These are phyloP conservation scores for Solanum corneliomulleri DNA, from an alignment of 257 asterid genomes.

Conservation along the genomic window DNA sequence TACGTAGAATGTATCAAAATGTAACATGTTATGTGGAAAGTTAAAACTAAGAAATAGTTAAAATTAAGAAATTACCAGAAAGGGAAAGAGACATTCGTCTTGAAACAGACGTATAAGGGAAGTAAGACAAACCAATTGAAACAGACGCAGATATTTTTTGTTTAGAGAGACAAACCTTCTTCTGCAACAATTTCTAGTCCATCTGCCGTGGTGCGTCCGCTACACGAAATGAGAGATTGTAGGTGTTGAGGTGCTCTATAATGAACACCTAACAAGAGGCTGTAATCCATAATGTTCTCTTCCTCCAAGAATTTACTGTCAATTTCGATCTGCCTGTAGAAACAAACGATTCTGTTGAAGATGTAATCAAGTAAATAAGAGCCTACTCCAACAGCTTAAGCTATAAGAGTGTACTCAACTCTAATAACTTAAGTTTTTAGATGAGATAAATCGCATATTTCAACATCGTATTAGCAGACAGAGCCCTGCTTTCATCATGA, in stretches of 20 bases:
- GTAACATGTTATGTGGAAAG: background rate
- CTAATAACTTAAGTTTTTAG: background rate
- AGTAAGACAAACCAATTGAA: background rate
- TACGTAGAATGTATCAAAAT: background rate
- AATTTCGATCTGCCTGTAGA: slow-evolving; percentile 80
- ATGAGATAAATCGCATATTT: background rate
- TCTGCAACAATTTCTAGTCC: slow-evolving; percentile 81
- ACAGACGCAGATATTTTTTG: background rate
- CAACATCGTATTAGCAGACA: background rate
- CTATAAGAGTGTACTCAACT: background rate
- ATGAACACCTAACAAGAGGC: slow-evolving; percentile 89
- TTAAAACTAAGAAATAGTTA: background rate
- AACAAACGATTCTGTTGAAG: background rate
- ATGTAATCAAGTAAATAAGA: background rate
- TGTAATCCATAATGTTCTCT: slow-evolving; percentile 95
- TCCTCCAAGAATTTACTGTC: slow-evolving; percentile 89
- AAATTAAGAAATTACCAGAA: background rate
- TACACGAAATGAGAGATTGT: slow-evolving; percentile 47
- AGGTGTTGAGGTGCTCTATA: slow-evolving; percentile 93
- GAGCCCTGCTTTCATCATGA: background rate
- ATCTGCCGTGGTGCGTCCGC: slow-evolving; percentile 41
- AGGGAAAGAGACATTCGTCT: background rate
- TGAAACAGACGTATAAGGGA: background rate
- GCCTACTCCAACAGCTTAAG: background rate
- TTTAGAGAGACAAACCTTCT: slow-evolving; percentile 43